These are phyloP conservation scores for Schwanniomyces pseudopolymorphus DNA, from an alignment of 805 yeast genomes.

Conservation along the genomic window DNA sequence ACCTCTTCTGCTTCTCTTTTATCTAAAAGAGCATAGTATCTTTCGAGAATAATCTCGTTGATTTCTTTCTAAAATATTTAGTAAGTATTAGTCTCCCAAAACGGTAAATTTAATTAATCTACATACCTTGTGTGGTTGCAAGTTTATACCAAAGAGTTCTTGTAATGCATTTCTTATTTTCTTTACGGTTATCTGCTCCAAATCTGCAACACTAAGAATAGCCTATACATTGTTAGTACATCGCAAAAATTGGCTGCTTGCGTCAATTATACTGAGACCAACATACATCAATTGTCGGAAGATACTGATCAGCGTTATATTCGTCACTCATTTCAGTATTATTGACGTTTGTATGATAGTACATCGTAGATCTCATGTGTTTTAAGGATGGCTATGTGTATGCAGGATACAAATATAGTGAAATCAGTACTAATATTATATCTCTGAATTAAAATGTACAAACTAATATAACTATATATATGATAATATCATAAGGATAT, in stretches of 20 bases:
- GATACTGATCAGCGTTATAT: constrained; percentile 36
- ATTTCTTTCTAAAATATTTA: constrained; percentile 47
- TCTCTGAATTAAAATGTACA: not conserved
- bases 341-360: not conserved
- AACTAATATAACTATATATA: not conserved
- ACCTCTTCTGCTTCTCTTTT: constrained; percentile 30
- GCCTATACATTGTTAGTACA: constrained; percentile 48
- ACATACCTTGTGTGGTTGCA: constrained; percentile 46
- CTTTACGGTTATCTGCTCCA: constrained; percentile 69
- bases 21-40: constrained; percentile 52
- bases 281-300: constrained; percentile 66
- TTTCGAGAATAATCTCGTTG: constrained; percentile 57
- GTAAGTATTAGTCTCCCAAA: constrained; percentile 15
- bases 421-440: not conserved
- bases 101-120: not conserved
- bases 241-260: not conserved
- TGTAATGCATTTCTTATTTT: constrained; percentile 71
- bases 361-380: not conserved
- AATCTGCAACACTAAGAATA: constrained; percentile 66
- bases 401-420: not conserved
- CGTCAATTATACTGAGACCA: not conserved
- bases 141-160: constrained; percentile 59
- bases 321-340: constrained; percentile 8
- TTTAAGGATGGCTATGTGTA: not conserved
- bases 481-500: not conserved